Evolutionary conservation across 345 rosid genomes (phyloP).

Genomic region (Euphorbia lathyris): DNA sequence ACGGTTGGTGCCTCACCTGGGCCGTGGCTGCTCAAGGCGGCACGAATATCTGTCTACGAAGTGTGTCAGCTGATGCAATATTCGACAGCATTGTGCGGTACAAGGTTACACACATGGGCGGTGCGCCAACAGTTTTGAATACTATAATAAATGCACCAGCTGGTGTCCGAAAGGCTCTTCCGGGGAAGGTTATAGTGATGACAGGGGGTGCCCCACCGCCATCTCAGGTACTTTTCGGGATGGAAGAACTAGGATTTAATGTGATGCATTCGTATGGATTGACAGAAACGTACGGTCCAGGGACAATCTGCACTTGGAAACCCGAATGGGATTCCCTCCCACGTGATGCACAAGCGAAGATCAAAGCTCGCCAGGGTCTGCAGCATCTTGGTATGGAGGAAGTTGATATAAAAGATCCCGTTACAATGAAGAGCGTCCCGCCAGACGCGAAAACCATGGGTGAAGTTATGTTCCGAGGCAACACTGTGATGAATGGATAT

Average conservation of each 20-base stretch:
- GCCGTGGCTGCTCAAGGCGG: conserved; percentile 36
- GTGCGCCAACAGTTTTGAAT: conserved; percentile 34
- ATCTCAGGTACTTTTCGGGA: conserved; percentile 21
- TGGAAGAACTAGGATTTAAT: conserved; percentile 27
- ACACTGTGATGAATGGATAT: conserved; percentile 44
- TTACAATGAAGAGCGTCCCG: conserved; percentile 37
- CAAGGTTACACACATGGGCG: conserved; percentile 33
- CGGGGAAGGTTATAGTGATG: conserved; percentile 25
- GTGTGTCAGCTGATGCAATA: conserved; percentile 19
- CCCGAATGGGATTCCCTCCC: conserved; percentile 33
- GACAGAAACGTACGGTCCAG: conserved; percentile 35
- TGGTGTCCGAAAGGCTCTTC: conserved; percentile 17
- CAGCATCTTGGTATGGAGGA: conserved; percentile 37
- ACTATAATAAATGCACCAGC: conserved; percentile 20
- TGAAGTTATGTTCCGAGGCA: conserved; percentile 46
- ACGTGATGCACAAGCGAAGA: conserved; percentile 31
- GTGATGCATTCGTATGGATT: conserved; percentile 30
- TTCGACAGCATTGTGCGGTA: conserved; percentile 19
- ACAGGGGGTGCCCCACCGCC: conserved; percentile 34
- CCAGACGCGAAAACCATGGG: conserved; percentile 38
- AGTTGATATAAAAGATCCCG: conserved; percentile 36
- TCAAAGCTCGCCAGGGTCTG: conserved; percentile 39
- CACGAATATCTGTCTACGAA: conserved; percentile 23
- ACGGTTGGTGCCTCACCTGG: conserved; percentile 35
- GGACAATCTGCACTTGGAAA: conserved; percentile 26